Evolutionary conservation across 2,329 filamentous ascomycete genomes (phyloP).

Genomic region (Fusarium bactridioides): DNA sequence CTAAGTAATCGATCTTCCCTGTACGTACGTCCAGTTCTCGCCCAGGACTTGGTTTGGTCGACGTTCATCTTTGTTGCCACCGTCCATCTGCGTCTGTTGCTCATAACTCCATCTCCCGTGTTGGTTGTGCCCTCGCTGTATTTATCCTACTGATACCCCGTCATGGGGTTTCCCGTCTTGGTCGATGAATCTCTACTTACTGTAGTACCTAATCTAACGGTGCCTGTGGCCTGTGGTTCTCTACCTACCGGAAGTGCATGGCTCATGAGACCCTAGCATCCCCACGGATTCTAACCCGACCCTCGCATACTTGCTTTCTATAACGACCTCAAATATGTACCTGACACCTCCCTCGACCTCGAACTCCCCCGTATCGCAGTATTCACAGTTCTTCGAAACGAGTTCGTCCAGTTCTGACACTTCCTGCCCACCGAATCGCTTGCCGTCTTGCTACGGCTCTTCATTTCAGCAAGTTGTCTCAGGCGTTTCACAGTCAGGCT

Average conservation of each 20-base stretch:
- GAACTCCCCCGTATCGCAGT: constrained; percentile 50
- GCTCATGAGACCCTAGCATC: constrained; percentile 38
- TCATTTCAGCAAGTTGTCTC: constrained; percentile 52
- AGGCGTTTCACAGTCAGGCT: constrained; percentile 54
- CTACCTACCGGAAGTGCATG: constrained; percentile 32
- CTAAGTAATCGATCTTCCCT: constrained; percentile 37
- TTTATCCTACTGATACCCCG: constrained; percentile 34
- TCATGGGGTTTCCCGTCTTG: constrained; percentile 29
- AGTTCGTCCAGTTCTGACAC: constrained; percentile 46
- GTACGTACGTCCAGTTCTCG: constrained; percentile 19
- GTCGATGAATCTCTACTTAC: constrained; percentile 36
- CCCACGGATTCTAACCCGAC: constrained; percentile 39
- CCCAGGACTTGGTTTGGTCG: constrained; percentile 15
- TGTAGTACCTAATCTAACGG: constrained; percentile 26
- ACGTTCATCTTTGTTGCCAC: constrained; percentile 36
- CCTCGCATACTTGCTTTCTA: constrained; percentile 32
- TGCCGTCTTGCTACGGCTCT: constrained; percentile 56
- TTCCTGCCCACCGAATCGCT: constrained; percentile 43
- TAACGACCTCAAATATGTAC: constrained; percentile 54
- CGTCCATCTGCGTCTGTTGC: constrained; percentile 26
- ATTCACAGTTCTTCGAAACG: constrained; percentile 35
- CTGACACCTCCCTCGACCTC: constrained; percentile 58
- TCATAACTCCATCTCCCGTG: constrained; percentile 21
- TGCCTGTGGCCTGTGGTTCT: constrained; percentile 20
- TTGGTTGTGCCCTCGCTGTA: constrained; percentile 29